Percentiles rank a stretch among this genome's conserved stretches.
Evolutionary conservation across 2,329 filamentous ascomycete genomes (phyloP).

Genomic region (Exophiala oligosperma): DNA sequence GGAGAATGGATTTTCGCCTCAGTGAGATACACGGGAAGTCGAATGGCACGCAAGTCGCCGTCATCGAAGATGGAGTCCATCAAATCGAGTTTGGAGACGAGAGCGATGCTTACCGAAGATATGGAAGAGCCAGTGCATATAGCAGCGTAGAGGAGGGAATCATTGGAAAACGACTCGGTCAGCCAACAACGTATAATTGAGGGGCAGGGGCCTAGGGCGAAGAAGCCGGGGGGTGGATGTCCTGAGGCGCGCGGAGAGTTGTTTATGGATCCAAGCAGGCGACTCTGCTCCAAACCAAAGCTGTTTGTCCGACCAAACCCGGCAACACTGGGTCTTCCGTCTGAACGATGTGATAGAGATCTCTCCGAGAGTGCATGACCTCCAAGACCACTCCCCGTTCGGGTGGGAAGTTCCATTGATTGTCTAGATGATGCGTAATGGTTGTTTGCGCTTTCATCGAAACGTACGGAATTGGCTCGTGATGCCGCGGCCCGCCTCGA

Average conservation of each 20-base stretch:
- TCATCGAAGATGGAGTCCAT: slow-evolving; percentile 65
- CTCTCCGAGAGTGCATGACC: slow-evolving; percentile 83
- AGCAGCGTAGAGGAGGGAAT: slow-evolving; percentile 84
- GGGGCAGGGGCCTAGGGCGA: slow-evolving; percentile 83
- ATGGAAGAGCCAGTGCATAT: slow-evolving; percentile 89
- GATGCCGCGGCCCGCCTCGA: slow-evolving; percentile 78
- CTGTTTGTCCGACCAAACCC: slow-evolving; percentile 84
- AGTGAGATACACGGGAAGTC: slow-evolving; percentile 81
- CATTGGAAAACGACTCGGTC: slow-evolving; percentile 84
- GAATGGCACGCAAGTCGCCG: slow-evolving; percentile 67
- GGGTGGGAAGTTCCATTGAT: slow-evolving; percentile 76
- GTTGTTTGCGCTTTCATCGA: slow-evolving; percentile 92
- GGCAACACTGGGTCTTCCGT: slow-evolving; percentile 91
- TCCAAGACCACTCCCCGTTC: slow-evolving; percentile 77
- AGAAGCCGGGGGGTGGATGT: slow-evolving; percentile 74
- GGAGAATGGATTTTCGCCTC: slow-evolving; percentile 82
- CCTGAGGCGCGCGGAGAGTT: slow-evolving; percentile 67
- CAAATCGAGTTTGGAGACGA: slow-evolving; percentile 74
- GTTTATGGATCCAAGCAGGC: slow-evolving; percentile 63
- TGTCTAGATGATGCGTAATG: slow-evolving; percentile 85
- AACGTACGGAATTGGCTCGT: slow-evolving; percentile 93
- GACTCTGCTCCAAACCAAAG: slow-evolving; percentile 75
- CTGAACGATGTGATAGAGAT: slow-evolving; percentile 90
- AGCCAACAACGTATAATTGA: slow-evolving; percentile 96
- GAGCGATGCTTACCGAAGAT: slow-evolving; percentile 74